Percentiles rank a stretch among this genome's conserved stretches.
These are phyloP conservation scores for Gymnopilus junonius DNA, from an alignment of 768 basidiomycete genomes.

Conservation along the genomic window DNA sequence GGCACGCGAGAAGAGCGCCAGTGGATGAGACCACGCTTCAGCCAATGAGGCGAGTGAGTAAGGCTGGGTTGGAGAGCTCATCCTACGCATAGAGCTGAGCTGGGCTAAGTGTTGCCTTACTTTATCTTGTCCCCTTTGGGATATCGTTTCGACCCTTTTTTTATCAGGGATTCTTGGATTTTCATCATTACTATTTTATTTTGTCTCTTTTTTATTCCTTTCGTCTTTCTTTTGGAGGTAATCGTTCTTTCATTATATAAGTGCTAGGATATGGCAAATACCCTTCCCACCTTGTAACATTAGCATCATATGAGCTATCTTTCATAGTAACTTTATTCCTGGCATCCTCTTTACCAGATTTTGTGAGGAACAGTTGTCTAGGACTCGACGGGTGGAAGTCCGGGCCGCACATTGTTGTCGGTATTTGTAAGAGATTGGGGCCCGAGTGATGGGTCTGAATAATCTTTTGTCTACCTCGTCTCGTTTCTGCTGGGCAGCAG, in stretches of 20 bases:
- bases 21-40: conserved; percentile 89
- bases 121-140: background rate
- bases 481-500: conserved; percentile 33
- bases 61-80: conserved; percentile 88
- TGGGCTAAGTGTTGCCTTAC: background rate
- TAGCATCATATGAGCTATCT: background rate
- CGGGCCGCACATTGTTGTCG: conserved; percentile 6
- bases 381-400: too few relatives aligned
- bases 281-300: conserved; percentile 6
- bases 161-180: background rate
- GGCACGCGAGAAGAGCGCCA: conserved; percentile 86
- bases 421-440: conserved; percentile 5
- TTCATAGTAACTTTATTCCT: background rate
- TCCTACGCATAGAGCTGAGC: conserved; percentile 25
- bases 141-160: background rate
- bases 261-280: conserved; percentile 5
- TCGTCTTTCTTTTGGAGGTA: background rate
- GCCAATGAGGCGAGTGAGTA: conserved; percentile 88
- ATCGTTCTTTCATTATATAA: background rate
- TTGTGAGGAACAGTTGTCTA: too few relatives aligned
- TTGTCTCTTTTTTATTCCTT: background rate
- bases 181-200: background rate
- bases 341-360: background rate
- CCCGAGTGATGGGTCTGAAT: conserved; percentile 2
- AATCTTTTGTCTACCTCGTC: conserved; percentile 24